A percentile compares a stretch with the other conserved stretches of the same genome.
These are phyloP conservation scores for Rostrohypoxylon terebratum DNA, from an alignment of 495 filamentous ascomycete genomes.

Conservation along the genomic window DNA sequence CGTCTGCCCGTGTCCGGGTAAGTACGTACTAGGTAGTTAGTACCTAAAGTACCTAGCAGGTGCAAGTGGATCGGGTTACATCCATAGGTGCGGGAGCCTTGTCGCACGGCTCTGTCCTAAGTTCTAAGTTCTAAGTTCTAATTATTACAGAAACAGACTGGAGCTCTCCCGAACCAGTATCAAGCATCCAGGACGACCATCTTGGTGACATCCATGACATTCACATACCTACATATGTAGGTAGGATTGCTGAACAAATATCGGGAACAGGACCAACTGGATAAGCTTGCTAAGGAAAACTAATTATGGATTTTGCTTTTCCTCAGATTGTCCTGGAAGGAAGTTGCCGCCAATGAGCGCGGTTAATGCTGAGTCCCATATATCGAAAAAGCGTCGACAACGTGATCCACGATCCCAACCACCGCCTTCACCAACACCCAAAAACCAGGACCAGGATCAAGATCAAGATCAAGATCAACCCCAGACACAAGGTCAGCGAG, in stretches of 20 bases:
- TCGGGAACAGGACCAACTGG: not conserved
- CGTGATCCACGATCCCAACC: constrained; percentile 12
- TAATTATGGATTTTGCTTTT: constrained; percentile 42
- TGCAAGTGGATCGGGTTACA: constrained; percentile 1
- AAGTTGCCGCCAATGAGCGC: constrained; percentile 44
- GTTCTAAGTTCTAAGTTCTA: not conserved
- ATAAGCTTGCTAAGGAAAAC: constrained; percentile 9
- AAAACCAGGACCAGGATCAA: not conserved
- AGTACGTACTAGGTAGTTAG: too few relatives aligned
- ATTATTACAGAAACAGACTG: not conserved
- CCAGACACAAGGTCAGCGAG: not conserved
- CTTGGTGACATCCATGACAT: constrained; percentile 26
- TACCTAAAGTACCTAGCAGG: not conserved
- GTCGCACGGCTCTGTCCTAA: constrained; percentile 33
- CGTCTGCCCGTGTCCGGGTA: not conserved
- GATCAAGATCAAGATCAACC: not conserved
- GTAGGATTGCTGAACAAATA: constrained; percentile 7
- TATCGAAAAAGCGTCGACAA: constrained; percentile 6
- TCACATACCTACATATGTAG: not conserved
- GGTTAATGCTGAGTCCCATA: constrained; percentile 11
- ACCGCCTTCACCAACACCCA: not conserved
- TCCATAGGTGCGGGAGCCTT: constrained; percentile 24
- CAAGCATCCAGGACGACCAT: constrained; percentile 12
- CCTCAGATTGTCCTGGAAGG: constrained; percentile 34
- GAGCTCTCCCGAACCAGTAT: not conserved